Evolutionary conservation across 352 stramenopile genomes (phyloP), one percentile per base, ranked within the genome.

Genomic region (Pythium aphanidermatum): DNA sequence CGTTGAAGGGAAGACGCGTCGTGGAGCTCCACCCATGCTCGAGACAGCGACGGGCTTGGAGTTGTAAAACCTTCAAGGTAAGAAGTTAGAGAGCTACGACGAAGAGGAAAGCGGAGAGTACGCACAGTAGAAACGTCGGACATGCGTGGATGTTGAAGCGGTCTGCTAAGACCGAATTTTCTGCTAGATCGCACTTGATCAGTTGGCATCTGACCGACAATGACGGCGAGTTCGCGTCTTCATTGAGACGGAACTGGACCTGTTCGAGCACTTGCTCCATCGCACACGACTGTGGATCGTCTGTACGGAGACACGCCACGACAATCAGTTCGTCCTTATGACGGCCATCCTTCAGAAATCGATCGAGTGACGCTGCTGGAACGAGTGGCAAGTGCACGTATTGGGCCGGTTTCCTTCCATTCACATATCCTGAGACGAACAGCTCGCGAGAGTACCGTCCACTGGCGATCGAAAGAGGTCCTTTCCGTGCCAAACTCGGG

Each of bases 41-140:
- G 70, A 81, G 14, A 75, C 75, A 34, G 68, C 52, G 10, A 90
- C 71, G 4, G 92, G 68, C 16, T 59, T 59, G 0, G 60, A 54
- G 19, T 75, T 51, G 55, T 83, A 87, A 54, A 91, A 89, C 51
- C 74, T 86, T 36, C 42, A 5, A n/a, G n/a, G n/a, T n/a, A n/a
- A n/a, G n/a, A n/a, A 17, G 14, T 31, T 24, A 31, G 44, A 46
- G 12, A 37, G 51, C 20, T 17, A 32, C 10, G 34, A 9, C 47
- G 5, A 11, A 30, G 10, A 6, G 13, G 24, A n/a, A 24, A 41
- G 16, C 31, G 32, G 12, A 23, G 7, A 14, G 9, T 14, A 47
- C 59, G 14, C 66, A 92, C 68, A 88, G 65, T 32, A 94, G 68
- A 33, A 85, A 92, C 2, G 79, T 86, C 21, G 82, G 82, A 2